Base-by-base conservation (phyloP, 495 filamentous ascomycete genomes). In the Paragyromitra xinjiangensis region DNA sequence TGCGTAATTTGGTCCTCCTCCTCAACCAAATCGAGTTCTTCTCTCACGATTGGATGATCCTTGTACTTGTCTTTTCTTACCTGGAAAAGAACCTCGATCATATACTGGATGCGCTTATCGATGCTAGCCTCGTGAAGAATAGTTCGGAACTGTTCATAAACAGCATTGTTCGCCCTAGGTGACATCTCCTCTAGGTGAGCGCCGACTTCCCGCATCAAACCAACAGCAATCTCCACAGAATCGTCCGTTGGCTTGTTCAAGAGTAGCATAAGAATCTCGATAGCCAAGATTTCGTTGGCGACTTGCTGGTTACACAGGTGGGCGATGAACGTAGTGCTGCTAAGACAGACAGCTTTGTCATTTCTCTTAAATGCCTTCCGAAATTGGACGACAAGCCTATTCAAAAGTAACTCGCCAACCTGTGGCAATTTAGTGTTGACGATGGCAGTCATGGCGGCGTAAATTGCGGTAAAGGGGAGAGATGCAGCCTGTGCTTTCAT, bases 1-100 rank as follows among this genome's bases (percentile, higher is more conserved):
- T 99, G 95, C 1, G 95, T 98, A 75, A 98, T 97, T 76, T 98
- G 95, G 81, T 99, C 95, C 81, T 98, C 95, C 81, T 98, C 96
- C 83, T 97, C 94, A 22, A 99, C 91, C 14, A 99, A 83, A 85
- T 99, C 95, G 42, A 99, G 86, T 81, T 98, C 96, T 81, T 97
- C 93, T 80, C 90, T 93, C 81, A 99, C 88, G 0, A 93, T 90
- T 6, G 89, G 93, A 75, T 98, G 93, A 80, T 98, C 93, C 85
- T 97, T 98, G 85, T 95, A 99, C 63, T 91, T 91, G 83, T 98
- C 95, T 84, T 97, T 98, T 65, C 95, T 90, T 42, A 98, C 91
- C 84, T 98, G 94, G 84, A 99, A 98, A 68, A 99, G 85, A 8
- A 98, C 95, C 82, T 99, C 95, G 74, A 99, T 96, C 94, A 97